Base-by-base conservation (phyloP, 169 alveolate species). In the Prorocentrum cordatum region DNA sequence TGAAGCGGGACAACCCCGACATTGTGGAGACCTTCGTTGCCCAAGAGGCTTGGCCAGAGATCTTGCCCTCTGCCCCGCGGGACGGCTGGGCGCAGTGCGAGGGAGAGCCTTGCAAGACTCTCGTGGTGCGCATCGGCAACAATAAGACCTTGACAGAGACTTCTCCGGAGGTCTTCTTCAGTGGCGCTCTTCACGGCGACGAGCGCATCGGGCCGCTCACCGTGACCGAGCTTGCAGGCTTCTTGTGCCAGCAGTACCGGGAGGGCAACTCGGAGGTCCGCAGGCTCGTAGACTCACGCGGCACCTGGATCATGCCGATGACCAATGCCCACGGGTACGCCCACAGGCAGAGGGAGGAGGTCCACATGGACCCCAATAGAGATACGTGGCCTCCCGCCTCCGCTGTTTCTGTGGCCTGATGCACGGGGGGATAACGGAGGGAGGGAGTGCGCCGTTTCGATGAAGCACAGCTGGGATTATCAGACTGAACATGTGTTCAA, bases 131-230 rank as follows among this genome's bases (percentile, higher is more conserved):
- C 61, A 38, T 85, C 50, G 85, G 79, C 39, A 70, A 85, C 83
- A 70, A 73, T 38, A 64, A 29, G 29, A 22, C 38, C 67, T 82
- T 61, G 35, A 38, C 83, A 24, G 64, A 45, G 50, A 58, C 82
- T 18, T 72, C 92, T 7, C 92, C 92, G 16, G 92, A 87, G 88
- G 83, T 87, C 0, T 87, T 87, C 42, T 87, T 70, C 88, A 61
- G 83, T 47, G 92, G 92, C 26, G 92, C 82, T 2, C 79, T 87
- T 32, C 92, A 87, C 22, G 92, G 92, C 16, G 82, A 87, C 29
- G 92, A 87, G 29, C 82, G 88, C n/a, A 26, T 77, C 32, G 87
- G 87, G 29, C 87, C 87, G 10, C 39, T 59, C 42, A 77, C 87
- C 3, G 87, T 77, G 45, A 33, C 61, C 33, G 87, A 77, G 54